phyloP scores from a whole-genome alignment of 2,329 filamentous ascomycete species.

The Gyromitra esculenta region DNA sequence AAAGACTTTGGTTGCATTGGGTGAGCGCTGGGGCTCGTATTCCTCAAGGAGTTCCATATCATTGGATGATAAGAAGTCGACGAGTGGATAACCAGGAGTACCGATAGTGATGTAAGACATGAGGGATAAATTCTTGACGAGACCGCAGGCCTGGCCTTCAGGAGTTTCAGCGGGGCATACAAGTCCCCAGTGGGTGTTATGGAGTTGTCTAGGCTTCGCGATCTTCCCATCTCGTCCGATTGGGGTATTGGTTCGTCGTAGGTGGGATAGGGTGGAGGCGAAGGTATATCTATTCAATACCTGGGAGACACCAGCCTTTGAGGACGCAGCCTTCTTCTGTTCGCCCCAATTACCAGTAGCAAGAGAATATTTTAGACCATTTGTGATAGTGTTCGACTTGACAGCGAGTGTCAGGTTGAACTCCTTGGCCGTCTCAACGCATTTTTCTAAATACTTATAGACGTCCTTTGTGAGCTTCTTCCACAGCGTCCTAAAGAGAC shows the following conservation, averaged over 20 bases:
- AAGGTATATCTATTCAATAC: constrained; percentile 98
- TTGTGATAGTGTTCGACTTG: constrained; percentile 89
- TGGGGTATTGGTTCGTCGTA: constrained; percentile 95
- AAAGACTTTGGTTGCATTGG: constrained; percentile 96
- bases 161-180: constrained; percentile 98
- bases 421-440: constrained; percentile 85
- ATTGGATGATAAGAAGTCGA: constrained; percentile 93
- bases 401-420: constrained; percentile 92
- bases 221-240: constrained; percentile 98
- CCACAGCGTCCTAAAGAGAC: constrained; percentile 91
- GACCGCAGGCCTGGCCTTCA: constrained; percentile 95
- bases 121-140: constrained; percentile 96
- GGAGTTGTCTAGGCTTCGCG: constrained; percentile 94
- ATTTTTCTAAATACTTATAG: constrained; percentile 88
- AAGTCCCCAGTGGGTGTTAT: constrained; percentile 98
- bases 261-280: constrained; percentile 93
- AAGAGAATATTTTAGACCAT: constrained; percentile 94
- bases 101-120: constrained; percentile 99
- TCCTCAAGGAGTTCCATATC: constrained; percentile 98
- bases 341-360: constrained; percentile 99
- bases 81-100: constrained; percentile 86
- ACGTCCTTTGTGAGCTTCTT: constrained; percentile 91
- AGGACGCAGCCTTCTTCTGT: constrained; percentile 95
- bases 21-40: constrained; percentile 84
- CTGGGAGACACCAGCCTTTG: constrained; percentile 96